Conservation (phyloP, 1,139 yeast species). For the Hansenula sp. region DNA sequence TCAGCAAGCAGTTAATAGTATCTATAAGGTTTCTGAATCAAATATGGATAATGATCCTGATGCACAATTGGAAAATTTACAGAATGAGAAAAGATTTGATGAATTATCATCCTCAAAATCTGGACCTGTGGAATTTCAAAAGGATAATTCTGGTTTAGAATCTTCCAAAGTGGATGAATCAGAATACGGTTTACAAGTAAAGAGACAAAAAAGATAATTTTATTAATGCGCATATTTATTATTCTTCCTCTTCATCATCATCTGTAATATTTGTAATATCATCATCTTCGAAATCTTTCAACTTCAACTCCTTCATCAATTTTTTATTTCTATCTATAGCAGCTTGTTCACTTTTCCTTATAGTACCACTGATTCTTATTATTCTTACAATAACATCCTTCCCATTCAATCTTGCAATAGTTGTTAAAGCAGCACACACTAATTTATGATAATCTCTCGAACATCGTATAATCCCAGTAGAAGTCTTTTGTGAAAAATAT, state of each 20-base stretch:
- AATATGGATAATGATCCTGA: constrained; percentile 24
- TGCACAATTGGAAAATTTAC: constrained; percentile 26
- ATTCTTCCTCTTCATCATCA: constrained; percentile 14
- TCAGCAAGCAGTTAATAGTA: constrained; percentile 44
- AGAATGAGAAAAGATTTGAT: constrained; percentile 32
- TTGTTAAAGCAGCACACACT: constrained; percentile 66
- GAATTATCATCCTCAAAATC: constrained; percentile 26
- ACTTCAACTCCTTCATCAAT: constrained; percentile 16
- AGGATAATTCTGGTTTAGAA: constrained; percentile 25
- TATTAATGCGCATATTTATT: background rate
- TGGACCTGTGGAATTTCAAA: constrained; percentile 53
- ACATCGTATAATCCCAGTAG: constrained; percentile 82
- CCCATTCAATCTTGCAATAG: constrained; percentile 54
- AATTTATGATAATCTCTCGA: constrained; percentile 59
- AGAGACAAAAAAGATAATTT: constrained; percentile 11
- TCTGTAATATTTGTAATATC: constrained; percentile 11
- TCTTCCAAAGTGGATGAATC: constrained; percentile 16
- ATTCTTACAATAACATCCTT: constrained; percentile 54
- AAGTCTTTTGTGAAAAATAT: constrained; percentile 77
- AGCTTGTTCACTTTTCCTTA: constrained; percentile 73
- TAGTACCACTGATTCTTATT: constrained; percentile 79
- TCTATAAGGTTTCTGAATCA: constrained; percentile 36
- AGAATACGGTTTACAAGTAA: constrained; percentile 22
- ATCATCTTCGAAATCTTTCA: constrained; percentile 10
- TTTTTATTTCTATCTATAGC: constrained; percentile 38